These are phyloP conservation scores for Quercus phellos DNA, from an alignment of 331 rosid genomes.

Conservation along the genomic window DNA sequence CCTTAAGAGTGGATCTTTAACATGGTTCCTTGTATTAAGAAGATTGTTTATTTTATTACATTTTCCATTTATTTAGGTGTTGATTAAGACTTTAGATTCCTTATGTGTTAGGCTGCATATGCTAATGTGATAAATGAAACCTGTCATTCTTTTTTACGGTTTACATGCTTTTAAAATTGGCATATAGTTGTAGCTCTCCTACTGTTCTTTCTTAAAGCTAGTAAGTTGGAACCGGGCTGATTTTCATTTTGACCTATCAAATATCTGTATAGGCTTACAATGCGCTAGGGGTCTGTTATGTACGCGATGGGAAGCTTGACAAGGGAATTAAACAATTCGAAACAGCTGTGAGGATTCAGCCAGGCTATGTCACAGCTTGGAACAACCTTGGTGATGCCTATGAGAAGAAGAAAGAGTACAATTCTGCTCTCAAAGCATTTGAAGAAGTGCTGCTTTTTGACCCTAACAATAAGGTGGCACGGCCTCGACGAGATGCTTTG, in stretches of 20 bases:
- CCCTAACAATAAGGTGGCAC: conserved; percentile 86
- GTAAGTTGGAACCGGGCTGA: neutral
- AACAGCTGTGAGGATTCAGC: conserved; percentile 89
- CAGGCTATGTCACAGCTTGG: conserved; percentile 96
- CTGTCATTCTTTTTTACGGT: neutral
- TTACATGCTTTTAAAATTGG: neutral
- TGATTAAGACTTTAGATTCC: neutral
- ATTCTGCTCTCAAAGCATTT: conserved; percentile 76
- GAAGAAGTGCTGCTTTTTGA: conserved; percentile 92
- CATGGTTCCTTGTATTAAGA: neutral
- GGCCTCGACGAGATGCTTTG: conserved; percentile 75
- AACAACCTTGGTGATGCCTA: conserved; percentile 95
- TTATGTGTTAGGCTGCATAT: neutral
- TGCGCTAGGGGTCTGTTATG: conserved; percentile 81
- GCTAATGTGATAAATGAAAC: neutral
- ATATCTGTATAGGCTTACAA: conserved; percentile 64
- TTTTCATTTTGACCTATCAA: neutral
- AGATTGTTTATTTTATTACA: neutral
- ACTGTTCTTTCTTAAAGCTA: neutral
- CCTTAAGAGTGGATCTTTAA: neutral
- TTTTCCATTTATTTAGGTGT: neutral
- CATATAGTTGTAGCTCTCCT: neutral
- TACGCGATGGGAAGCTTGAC: conserved; percentile 77
- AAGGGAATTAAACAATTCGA: conserved; percentile 80
- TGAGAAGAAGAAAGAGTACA: conserved; percentile 69